Evolutionary conservation across 2,329 filamentous ascomycete species (phyloP), one percentile per base, ranked within the genome.

Genomic region (Cladosporium cucumerinum): DNA sequence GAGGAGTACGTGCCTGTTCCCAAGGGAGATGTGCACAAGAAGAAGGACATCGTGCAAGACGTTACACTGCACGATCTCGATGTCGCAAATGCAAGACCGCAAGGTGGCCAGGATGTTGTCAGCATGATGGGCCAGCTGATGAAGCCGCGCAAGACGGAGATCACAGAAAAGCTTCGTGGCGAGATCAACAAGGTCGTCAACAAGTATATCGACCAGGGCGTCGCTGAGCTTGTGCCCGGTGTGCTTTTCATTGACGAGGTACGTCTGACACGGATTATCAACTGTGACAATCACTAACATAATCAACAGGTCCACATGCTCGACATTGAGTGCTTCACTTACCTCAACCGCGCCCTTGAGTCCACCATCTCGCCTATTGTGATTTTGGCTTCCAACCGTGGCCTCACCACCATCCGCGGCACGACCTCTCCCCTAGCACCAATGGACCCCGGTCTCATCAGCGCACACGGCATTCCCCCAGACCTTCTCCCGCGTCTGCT

Each of bases 61-160:
- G 95, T 99, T 68, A 97, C 95, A 54, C 85, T 99, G 69, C 95
- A 99, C 78, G 95, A 99, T 76, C 84, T 99, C 64, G 95, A 99
- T 75, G 90, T 98, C 68, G 95, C 95, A 69, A 99, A 99, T 74
- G 91, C 95, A 16, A 85, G 94, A 73, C 95, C 95, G 5, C 93
- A 98, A 82, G 95, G 95, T 61, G 95, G 95, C 52, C 95, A 99
- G 83, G 95, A 99, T 78, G 96, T 99, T 70, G 98, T 99, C 93
- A 97, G 93, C 82, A 98, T 99, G 95, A 98, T 99, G 94, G 95
- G 95, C 73, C 95, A 99, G 80, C 82, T 99, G 75, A 97, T 98
- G 93, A 98, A 98, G 85, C 95, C 95, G 67, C 96, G 96, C 83
- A 97, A 97, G 88, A 99, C 95, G 6, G 95, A 99, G 78, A 98